Percentiles rank a stretch among this genome's conserved stretches.
Evolutionary conservation across 441 rosid genomes (phyloP).

Genomic region (Pelargonium australe): DNA sequence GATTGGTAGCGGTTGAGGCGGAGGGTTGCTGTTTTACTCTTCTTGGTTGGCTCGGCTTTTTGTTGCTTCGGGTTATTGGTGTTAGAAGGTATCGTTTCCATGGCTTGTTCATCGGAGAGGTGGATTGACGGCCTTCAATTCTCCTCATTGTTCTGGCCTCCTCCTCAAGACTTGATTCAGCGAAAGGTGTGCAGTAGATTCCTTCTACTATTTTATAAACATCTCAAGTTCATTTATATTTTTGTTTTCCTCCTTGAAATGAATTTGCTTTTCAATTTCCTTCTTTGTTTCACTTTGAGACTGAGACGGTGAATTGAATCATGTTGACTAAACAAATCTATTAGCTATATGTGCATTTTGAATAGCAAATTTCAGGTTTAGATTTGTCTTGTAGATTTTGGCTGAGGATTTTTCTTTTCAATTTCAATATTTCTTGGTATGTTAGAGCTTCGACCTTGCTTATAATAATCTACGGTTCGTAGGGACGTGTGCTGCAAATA

Average conservation of each 20-base stretch:
- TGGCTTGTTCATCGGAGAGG: slow-evolving; percentile 75
- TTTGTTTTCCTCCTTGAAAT: not conserved
- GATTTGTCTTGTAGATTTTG: not conserved
- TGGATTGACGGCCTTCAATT: slow-evolving; percentile 93
- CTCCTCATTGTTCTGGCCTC: slow-evolving; percentile 85
- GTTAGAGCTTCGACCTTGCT: too few species aligned
- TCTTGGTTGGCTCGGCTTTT: slow-evolving; percentile 13
- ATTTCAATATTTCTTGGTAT: not conserved
- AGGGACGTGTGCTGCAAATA: not conserved
- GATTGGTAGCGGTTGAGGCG: slow-evolving; percentile 40
- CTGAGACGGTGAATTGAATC: not conserved
- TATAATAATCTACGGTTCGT: too few species aligned
- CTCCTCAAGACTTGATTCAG: slow-evolving; percentile 71
- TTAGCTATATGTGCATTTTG: not conserved
- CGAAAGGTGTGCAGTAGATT: slow-evolving; percentile 51
- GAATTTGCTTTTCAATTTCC: slow-evolving; percentile 1
- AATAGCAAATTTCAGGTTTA: not conserved
- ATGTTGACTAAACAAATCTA: not conserved
- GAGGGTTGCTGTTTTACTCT: not conserved
- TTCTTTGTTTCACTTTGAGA: slow-evolving; percentile 4
- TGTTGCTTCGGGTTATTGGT: slow-evolving; percentile 12
- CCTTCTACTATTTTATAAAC: not conserved
- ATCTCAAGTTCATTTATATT: not conserved
- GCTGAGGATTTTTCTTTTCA: not conserved
- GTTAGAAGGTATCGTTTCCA: slow-evolving; percentile 20